phyloP scores from a whole-genome alignment of 768 basidiomycete genomes.

The Tylopilus vinaceipallidus region DNA sequence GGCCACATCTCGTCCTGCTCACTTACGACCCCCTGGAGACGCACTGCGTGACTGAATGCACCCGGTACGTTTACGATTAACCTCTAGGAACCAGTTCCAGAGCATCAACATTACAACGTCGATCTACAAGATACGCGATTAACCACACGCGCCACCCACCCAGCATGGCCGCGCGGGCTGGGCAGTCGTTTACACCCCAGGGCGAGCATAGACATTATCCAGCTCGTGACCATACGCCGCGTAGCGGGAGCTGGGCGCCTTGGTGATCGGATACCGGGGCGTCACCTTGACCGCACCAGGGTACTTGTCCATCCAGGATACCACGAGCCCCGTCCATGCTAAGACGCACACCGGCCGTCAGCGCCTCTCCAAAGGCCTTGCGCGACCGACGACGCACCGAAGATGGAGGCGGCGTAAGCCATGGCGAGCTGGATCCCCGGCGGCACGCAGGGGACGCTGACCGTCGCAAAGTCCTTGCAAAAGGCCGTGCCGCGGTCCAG shows the following conservation, averaged over 20 bases:
- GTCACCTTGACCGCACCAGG: slow-evolving; percentile 26
- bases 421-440: slow-evolving; percentile 26
- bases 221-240: slow-evolving; percentile 22
- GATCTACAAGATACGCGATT: not conserved
- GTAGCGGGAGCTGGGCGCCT: slow-evolving; percentile 31
- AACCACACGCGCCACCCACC: slow-evolving; percentile 26
- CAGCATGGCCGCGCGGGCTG: slow-evolving; percentile 12
- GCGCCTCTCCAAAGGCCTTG: not conserved
- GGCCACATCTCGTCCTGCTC: too few relatives aligned
- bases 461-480: slow-evolving; percentile 30
- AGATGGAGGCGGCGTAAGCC: slow-evolving; percentile 28
- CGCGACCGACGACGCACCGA: slow-evolving; percentile 23
- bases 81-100: slow-evolving; percentile 18
- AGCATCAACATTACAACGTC: not conserved
- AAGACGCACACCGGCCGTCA: not conserved
- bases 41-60: too few relatives aligned
- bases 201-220: slow-evolving; percentile 18
- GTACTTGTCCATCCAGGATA: slow-evolving; percentile 29
- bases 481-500: slow-evolving; percentile 17
- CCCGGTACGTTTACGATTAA: not conserved
- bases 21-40: too few relatives aligned
- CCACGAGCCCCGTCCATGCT: slow-evolving; percentile 23
- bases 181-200: slow-evolving; percentile 7
- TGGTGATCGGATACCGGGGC: slow-evolving; percentile 27
- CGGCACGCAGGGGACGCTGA: slow-evolving; percentile 18